Base-by-base conservation (phyloP, 331 rosid species). In the Cydonia oblonga region DNA sequence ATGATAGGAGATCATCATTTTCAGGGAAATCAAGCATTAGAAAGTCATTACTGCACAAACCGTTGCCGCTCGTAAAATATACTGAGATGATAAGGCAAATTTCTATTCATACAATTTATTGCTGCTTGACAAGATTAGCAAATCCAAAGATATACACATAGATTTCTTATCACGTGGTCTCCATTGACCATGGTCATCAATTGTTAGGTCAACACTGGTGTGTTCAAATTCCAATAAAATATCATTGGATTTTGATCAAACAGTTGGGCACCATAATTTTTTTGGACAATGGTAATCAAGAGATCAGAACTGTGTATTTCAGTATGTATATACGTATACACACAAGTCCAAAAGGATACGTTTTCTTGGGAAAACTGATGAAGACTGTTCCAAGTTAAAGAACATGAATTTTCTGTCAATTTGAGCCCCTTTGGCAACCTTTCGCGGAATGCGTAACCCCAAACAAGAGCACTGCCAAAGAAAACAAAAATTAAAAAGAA, bases 381-480 rank as follows among this genome's bases (percentile, higher is more conserved):
- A 58, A 68, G 89, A 81, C 81, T 74, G 59, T 78, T 85, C 86
- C 74, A 62, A 40, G 67, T 87, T 89, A 77, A 78, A 88, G 73
- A 90, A 85, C 73, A 92, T 77, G 76, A 76, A 71, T 54, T 80
- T 77, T 83, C 87, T 87, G 75, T 80, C 82, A 64, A 92, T 85
- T 62, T 83, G 69, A 59, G 81, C 85, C 69, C 68, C 64, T 79
- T 84, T 89, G 33, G 83, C 75, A 61, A 84, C 76, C 26, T 83
- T 40, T 66, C 74, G 77, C 24, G 69, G 72, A 76, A 86, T 70
- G 70, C 66, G 85, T 79, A 75, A 76, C 66, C 59, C 79, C 78
- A 81, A 86, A 86, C 87, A 87, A 74, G 81, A 52, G 83, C 87
- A 84, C 68, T 75, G 77, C 81, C 73, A 38, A 38, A 38, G 44